Conservation (phyloP, 78 protist genomes). For the Dictyostelium capitatum region DNA sequence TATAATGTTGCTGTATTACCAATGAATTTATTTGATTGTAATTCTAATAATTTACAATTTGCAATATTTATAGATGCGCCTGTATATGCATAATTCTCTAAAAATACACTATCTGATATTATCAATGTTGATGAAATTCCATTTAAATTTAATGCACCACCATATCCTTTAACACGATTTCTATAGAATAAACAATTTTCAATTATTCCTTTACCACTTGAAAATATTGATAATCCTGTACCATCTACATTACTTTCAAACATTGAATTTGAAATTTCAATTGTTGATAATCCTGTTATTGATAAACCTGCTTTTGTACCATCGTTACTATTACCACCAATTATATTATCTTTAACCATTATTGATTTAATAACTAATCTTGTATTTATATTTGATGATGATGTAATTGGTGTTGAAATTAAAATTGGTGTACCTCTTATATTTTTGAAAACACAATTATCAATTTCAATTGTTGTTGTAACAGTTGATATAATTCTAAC, state of each 20-base stretch:
- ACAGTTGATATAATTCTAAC: background rate
- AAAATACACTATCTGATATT: background rate
- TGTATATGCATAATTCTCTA: background rate
- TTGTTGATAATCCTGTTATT: background rate
- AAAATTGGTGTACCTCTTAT: background rate
- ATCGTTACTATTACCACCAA: background rate
- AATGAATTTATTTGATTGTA: background rate
- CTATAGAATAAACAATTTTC: background rate
- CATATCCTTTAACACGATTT: background rate
- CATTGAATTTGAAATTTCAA: background rate
- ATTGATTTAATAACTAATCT: background rate
- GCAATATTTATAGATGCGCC: background rate
- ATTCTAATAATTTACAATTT: background rate
- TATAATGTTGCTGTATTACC: background rate
- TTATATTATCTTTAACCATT: background rate
- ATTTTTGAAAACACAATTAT: background rate
- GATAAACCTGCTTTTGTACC: background rate
- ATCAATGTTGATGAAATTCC: background rate
- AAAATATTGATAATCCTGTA: background rate
- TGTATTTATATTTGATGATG: background rate
- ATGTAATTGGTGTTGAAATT: background rate
- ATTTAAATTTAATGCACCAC: conserved; percentile 5
- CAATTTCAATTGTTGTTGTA: background rate
- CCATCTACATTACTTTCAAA: conserved; percentile 13
- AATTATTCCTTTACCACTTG: background rate